These are phyloP conservation scores for Sporothrix sp. DNA, from an alignment of 2,329 filamentous ascomycete species.

Conservation along the genomic window DNA sequence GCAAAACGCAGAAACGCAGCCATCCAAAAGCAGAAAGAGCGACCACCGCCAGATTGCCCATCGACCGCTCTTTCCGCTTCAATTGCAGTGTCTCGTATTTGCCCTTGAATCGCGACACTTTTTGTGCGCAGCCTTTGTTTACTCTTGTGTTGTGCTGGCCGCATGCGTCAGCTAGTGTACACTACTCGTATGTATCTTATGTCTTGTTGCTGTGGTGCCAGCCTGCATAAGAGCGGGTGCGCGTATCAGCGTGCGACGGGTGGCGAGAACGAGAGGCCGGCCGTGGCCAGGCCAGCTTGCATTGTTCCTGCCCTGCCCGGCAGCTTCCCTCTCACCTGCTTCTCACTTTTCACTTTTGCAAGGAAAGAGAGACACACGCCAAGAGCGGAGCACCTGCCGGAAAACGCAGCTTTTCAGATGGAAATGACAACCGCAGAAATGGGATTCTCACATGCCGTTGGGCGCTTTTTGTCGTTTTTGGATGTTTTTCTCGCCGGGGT, in stretches of 20 bases:
- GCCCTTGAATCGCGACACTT: background rate
- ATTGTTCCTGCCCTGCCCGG: background rate
- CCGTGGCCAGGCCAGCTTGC: background rate
- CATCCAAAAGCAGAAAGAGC: background rate
- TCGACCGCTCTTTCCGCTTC: background rate
- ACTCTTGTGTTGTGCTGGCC: no score
- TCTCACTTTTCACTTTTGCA: no score
- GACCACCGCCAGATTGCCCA: constrained; percentile 1
- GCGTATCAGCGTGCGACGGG: constrained; percentile 2
- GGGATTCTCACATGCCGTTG: background rate
- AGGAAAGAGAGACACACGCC: background rate
- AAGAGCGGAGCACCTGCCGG: background rate
- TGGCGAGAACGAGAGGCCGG: constrained; percentile 4
- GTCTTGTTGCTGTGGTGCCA: constrained; percentile 15
- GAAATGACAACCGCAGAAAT: no score
- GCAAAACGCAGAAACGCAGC: background rate
- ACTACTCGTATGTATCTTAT: constrained; percentile 6
- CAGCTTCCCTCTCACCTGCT: no score
- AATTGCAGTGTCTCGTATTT: no score
- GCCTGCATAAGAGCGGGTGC: constrained; percentile 1
- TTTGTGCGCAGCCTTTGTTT: constrained; percentile 1
- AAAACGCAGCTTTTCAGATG: background rate
- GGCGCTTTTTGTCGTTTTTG: background rate
- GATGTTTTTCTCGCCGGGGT: background rate
- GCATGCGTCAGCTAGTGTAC: no score